Base-by-base conservation (phyloP, 148 eudicot species). In the Diospyros lotus region DNA sequence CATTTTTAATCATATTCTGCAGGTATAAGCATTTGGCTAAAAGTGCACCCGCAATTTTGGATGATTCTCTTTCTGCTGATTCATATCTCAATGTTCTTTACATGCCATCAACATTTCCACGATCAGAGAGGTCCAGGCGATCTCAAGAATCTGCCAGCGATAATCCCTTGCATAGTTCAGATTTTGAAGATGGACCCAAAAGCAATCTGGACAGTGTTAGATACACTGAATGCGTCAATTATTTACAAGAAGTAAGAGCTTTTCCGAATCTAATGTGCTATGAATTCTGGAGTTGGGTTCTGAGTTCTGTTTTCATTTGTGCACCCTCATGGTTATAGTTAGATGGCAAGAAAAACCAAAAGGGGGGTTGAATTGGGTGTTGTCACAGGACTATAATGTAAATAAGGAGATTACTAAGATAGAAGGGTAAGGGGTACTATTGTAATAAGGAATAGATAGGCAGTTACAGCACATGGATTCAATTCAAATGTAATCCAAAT, bases 11-110 rank as follows among this genome's bases (percentile, higher is more conserved):
- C 52, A 46, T 76, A 52, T 58, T 67, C 61, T 68, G 68, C 84
- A 92, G 98, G 98, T 92, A 95, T 69, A 96, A 95, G 48, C 98
- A 95, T 89, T 86, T 95, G 82, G 97, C 97, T 18, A 89, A 82
- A 89, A 92, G 97, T 88, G 99, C 99, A 73, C 97, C 99, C 13
- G 87, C 96, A 40, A 93, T 95, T 72, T 78, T 95, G 68, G 99
- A 95, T 78, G 99, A 95, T 87, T 93, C 99, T 72, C 87, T 95
- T 45, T 95, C 97, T 75, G 99, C 99, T 71, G 99, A 95, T 86
- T 95, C 99, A 63, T 95, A 92, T 82, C 96, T 95, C 73, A 95
- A 92, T 79, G 97, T 95, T 79, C 83, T 95, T 68, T 90, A 90
- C 84, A 92, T 95, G 97, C 97, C 99, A 61, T 90, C 97, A 52